Evolutionary conservation across 148 eudicot genomes (phyloP), one percentile per base, ranked within the genome.

Genomic region (Silene latifolia): DNA sequence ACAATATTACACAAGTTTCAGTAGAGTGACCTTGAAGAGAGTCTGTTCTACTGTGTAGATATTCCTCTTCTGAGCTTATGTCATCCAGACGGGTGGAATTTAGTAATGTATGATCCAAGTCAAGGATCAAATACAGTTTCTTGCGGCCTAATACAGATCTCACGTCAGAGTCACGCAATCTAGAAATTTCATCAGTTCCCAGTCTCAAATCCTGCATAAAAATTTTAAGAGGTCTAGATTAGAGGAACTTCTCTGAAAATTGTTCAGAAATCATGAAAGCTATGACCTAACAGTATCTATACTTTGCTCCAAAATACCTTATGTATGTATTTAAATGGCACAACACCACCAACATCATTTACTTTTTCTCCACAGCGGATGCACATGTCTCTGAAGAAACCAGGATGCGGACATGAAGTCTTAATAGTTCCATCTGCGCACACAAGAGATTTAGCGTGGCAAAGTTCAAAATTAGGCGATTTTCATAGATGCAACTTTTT

Each of bases 31-130:
- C 98, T 76, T 86, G 86, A 69, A 88, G 76, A 79, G 93, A 71
- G 75, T 92, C 93, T 39, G 74, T 59, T 72, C 79, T 81, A 72
- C 73, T 66, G 69, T 69, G 77, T 25, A 95, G 79, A 84, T 95
- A 89, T 60, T 81, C 87, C 81, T 95, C 98, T 27, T 88, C 93
- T 20, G 81, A 72, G 21, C 67, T 82, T 47, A 95, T 71, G 74
- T 95, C 96, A 11, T 76, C 59, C 23, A 95, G 21, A 48, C 90
- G 82, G 29, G 92, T 87, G 82, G 98, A 95, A 80, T 95, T 95
- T 14, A 95, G 92, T 67, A 95, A 83, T 51, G 97, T 95, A 57
- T 92, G 97, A 80, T 95, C 98, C 80, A 95, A 86, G 83, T 95
- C 98, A 66, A 95, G 89, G 58, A 95, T 92, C 83, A 95, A 78